Conservation (phyloP, 2,329 filamentous ascomycete species). For the Metarhizium guizhouense region DNA sequence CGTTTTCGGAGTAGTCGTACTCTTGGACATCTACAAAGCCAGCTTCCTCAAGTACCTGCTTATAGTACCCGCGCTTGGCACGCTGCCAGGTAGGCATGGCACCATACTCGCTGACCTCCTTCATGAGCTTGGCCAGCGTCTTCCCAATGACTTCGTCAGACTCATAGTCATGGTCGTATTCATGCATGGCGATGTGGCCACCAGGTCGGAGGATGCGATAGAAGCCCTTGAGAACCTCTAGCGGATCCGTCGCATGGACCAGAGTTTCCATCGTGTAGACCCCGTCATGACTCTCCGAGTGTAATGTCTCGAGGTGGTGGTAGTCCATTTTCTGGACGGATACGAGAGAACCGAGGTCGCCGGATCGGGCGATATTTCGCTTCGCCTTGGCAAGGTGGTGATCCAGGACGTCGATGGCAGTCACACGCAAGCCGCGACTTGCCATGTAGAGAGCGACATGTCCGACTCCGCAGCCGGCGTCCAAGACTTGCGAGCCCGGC, state of each 20-base stretch:
- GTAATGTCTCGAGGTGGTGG: conserved; percentile 36
- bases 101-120: conserved; percentile 30
- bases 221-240: conserved; percentile 34
- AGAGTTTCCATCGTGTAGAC: conserved; percentile 49
- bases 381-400: conserved; percentile 36
- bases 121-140: conserved; percentile 20
- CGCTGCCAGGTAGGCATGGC: conserved; percentile 36
- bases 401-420: conserved; percentile 39
- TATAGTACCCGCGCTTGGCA: conserved; percentile 29
- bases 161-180: conserved; percentile 36
- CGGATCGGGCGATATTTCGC: conserved; percentile 26
- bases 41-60: conserved; percentile 30
- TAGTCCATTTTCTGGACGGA: conserved; percentile 37
- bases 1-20: conserved; percentile 34
- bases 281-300: conserved; percentile 33
- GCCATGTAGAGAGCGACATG: conserved; percentile 42
- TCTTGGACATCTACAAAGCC: conserved; percentile 36
- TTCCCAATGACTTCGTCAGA: conserved; percentile 15
- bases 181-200: conserved; percentile 34
- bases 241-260: conserved; percentile 41
- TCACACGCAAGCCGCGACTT: conserved; percentile 27
- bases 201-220: conserved; percentile 37
- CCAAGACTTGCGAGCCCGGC: conserved; percentile 34
- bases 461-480: conserved; percentile 42
- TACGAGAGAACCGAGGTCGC: conserved; percentile 25